Evolutionary conservation across 2,329 filamentous ascomycete genomes (phyloP).

Genomic region (Cyclaneusma minus): DNA sequence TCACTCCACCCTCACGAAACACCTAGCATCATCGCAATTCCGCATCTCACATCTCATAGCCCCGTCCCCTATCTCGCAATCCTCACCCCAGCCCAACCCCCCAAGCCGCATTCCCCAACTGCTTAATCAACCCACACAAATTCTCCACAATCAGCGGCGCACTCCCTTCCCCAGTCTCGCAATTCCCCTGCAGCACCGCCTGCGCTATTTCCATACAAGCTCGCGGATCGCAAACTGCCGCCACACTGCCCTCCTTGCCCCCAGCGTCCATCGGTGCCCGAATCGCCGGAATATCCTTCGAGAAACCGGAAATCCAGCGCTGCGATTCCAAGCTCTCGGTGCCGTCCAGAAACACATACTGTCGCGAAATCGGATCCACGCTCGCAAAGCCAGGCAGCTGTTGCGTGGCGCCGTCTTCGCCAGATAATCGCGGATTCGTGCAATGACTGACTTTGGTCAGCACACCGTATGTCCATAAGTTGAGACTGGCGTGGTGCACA

Average conservation of each 20-base stretch:
- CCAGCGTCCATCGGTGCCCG: constrained; percentile 19
- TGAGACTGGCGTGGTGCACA: constrained; percentile 52
- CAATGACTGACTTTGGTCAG: constrained; percentile 22
- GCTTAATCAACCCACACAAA: constrained; percentile 44
- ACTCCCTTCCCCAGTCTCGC: constrained; percentile 23
- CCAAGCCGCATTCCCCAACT: constrained; percentile 36
- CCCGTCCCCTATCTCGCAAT: too few species aligned
- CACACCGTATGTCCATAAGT: constrained; percentile 55
- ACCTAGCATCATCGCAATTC: too few species aligned
- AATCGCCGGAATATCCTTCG: constrained; percentile 36
- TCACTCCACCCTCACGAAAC: too few species aligned
- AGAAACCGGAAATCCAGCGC: constrained; percentile 37
- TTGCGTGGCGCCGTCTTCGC: constrained; percentile 3
- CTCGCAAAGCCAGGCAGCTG: too few species aligned
- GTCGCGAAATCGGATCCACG: too few species aligned
- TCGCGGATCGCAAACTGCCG: constrained; percentile 38
- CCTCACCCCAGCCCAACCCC: constrained; percentile 19
- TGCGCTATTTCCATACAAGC: constrained; percentile 43
- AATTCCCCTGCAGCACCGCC: constrained; percentile 39
- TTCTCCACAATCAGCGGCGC: constrained; percentile 52
- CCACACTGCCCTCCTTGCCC: constrained; percentile 20
- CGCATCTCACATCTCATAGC: too few species aligned
- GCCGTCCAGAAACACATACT: constrained; percentile 37
- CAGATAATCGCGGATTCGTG: constrained; percentile 17
- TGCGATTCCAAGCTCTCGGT: constrained; percentile 34